Base-by-base conservation (phyloP, 495 filamentous ascomycete species). In the Parmelia sp. region DNA sequence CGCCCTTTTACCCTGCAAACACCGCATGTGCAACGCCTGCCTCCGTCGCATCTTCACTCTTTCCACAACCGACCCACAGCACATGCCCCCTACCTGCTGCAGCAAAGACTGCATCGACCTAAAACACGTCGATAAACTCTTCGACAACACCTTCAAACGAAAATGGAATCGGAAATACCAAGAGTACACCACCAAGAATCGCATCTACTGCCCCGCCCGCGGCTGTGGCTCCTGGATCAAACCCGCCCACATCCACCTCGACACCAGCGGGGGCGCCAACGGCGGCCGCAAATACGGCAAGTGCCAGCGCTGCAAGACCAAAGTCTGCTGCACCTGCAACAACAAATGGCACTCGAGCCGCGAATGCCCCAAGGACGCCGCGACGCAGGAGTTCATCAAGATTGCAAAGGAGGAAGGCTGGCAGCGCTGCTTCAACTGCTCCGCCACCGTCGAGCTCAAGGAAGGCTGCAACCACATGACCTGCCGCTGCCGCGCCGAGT, bases 381-480 rank as follows among this genome's bases (percentile, higher is more conserved):
- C 86, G 62, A 83, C 84, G 21, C 79, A 82, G 59, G 80, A 79
- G 59, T 81, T 91, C 63, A 75, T 88, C 25, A 83, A 88, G 67
- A 80, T 85, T 45, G 88, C 88, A 42, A 86, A 86, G 66, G 76
- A 88, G 59, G 83, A 88, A 65, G 88, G 88, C 29, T 91, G 88
- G 84, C 86, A 90, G 70, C 80, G 85, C 36, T 95, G 91, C 69
- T 87, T 84, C 73, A 86, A 80, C 66, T 94, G 90, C 76, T 84
- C 80, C 61, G 80, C 84, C 23, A 83, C 87, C 74, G 88, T 92
- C n/a, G 89, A 94, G 72, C 74, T 90, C 57, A 86, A 87, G 68
- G 86, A 90, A 70, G 90, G 90, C 57, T 91, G 88, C 72, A 91
- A 90, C 74, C 90, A 92, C 70, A 92, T 92, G 85, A 91, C 86